Evolutionary conservation across 2,329 filamentous ascomycete species (phyloP).

Genomic region (Colletotrichum ledebouriae): DNA sequence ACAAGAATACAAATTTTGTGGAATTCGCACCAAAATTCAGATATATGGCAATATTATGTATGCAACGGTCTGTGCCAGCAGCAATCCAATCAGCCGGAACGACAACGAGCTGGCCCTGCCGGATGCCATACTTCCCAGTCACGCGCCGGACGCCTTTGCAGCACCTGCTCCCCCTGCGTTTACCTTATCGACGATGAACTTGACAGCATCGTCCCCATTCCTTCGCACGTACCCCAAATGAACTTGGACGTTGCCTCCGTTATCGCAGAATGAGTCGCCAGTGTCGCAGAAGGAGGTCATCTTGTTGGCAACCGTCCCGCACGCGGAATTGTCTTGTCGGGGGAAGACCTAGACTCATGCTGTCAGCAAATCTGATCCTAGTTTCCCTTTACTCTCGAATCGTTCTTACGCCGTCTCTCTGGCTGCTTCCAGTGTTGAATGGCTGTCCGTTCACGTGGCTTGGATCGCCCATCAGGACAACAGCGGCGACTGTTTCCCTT

Average conservation of each 20-base stretch:
- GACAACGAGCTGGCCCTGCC: neutral
- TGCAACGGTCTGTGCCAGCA: constrained; percentile 12
- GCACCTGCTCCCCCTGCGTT: constrained; percentile 10
- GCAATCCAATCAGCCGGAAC: neutral
- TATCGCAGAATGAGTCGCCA: constrained; percentile 57
- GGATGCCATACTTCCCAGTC: neutral
- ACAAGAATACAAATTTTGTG: no score
- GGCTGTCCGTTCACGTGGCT: constrained; percentile 52
- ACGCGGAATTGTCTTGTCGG: constrained; percentile 51
- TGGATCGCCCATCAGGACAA: constrained; percentile 58
- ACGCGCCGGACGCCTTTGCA: neutral
- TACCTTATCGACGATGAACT: constrained; percentile 51
- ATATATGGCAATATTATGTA: neutral
- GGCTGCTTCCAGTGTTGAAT: constrained; percentile 54
- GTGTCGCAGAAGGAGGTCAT: constrained; percentile 57
- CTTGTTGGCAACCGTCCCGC: constrained; percentile 51
- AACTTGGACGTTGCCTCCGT: constrained; percentile 47
- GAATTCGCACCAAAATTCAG: no score
- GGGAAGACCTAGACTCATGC: constrained; percentile 50
- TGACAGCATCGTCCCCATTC: constrained; percentile 51
- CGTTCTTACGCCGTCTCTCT: constrained; percentile 53
- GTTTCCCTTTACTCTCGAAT: neutral
- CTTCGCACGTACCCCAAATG: constrained; percentile 53
- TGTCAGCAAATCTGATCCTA: neutral
- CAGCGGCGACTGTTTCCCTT: constrained; percentile 52